Conservation (phyloP, 441 rosid species). For the Daphne laureola region DNA sequence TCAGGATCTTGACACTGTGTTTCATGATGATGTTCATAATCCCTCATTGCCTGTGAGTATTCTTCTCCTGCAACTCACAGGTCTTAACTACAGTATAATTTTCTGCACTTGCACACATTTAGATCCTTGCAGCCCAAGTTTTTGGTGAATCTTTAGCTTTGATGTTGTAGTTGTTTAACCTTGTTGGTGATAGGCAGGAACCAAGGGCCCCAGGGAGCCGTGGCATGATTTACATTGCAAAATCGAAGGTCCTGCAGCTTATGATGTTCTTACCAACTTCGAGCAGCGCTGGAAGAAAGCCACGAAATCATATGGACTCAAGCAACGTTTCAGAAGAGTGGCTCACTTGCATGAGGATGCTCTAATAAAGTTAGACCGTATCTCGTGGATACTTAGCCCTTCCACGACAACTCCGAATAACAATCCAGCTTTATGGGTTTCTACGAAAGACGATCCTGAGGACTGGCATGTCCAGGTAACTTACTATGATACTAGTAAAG, state of each 20-base stretch:
- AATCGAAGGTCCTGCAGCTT: conserved; percentile 90
- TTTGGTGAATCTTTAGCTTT: background rate
- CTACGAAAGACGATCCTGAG: conserved; percentile 44
- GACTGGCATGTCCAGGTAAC: conserved; percentile 76
- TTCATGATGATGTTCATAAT: conserved; percentile 55
- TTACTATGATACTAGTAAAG: conserved; percentile 6
- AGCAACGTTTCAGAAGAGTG: conserved; percentile 49
- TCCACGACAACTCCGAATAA: conserved; percentile 26
- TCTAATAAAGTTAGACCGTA: conserved; percentile 67
- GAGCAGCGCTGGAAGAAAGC: conserved; percentile 95
- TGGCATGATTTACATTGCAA: conserved; percentile 91
- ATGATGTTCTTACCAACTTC: conserved; percentile 73
- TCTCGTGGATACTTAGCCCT: conserved; percentile 85
- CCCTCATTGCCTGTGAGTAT: conserved; percentile 74
- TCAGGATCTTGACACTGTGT: conserved; percentile 56
- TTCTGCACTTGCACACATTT: too few relatives aligned
- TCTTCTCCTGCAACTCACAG: background rate
- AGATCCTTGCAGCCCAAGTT: too few relatives aligned
- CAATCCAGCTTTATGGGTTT: conserved; percentile 47
- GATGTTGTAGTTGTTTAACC: background rate
- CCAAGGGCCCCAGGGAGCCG: conserved; percentile 71
- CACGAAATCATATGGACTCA: conserved; percentile 59
- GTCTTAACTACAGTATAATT: background rate
- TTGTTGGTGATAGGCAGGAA: conserved; percentile 41
- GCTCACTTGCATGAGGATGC: conserved; percentile 78